Evolutionary conservation across 306 rosid genomes (phyloP), one percentile per base, ranked within the genome.

Genomic region (Benincasa hispida): DNA sequence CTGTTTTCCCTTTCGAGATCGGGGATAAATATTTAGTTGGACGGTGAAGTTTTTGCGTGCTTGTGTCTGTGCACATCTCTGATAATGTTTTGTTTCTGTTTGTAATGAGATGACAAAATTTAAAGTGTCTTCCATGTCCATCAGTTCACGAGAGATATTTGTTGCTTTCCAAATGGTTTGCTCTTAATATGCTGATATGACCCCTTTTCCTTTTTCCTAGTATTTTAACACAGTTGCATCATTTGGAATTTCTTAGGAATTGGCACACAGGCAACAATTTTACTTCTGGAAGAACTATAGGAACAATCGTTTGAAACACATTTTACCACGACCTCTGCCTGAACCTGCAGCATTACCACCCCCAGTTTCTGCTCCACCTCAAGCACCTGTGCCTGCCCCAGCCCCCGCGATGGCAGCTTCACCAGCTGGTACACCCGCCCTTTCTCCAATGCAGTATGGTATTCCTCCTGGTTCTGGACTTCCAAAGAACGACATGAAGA

Each of bases 281-380:
- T 94, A 92, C 84, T 94, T 84, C 84, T 94, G 99, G 99, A 94
- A 92, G 91, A 94, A 94, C 82, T 94, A 94, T 47, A 80, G 99
- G 81, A 90, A 88, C 89, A 94, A 92, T 75, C 86, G 96, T 57
- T 83, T 94, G 63, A 94, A 94, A 79, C 99, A 94, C 85, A 89
- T 94, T 77, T 82, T 92, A 66, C 97, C 97, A 3, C 88, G 90
- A 79, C 72, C 97, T 56, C 91, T 92, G 76, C 92, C 97, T 28
- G 96, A 94, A 76, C 89, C 92, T 11, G 78, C 80, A 65, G 86
- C 90, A 28, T 83, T 86, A 53, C 85, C 87, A 39, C 89, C 76
- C 18, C 87, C 92, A 39, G 82, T 81, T 61, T 34, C 92, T 62
- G 84, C 87, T 56, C 85, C 88, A 42, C 53, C 80, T 66, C 96